phyloP scores from a whole-genome alignment of 2,329 filamentous ascomycete species.

The Pyrenophora seminiperda region DNA sequence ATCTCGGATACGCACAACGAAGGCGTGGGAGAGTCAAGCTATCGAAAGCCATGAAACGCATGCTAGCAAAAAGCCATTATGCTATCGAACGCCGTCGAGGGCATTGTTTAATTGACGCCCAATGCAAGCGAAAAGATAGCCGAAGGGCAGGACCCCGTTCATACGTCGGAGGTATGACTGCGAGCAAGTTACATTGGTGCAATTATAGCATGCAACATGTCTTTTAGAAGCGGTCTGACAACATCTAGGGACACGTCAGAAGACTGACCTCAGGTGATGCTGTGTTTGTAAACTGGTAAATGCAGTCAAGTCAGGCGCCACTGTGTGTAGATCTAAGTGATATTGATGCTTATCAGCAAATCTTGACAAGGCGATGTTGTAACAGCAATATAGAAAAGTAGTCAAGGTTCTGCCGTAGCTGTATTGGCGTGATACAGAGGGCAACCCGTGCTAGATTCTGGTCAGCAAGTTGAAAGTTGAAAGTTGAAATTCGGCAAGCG shows the following conservation, averaged over 20 bases:
- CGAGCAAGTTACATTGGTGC: too few species aligned
- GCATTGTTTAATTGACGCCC: slow-evolving; percentile 6
- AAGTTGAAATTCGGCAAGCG: too few species aligned
- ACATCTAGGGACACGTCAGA: neutral
- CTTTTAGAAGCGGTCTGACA: slow-evolving; percentile 5
- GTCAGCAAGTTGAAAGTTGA: too few species aligned
- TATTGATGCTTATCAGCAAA: too few species aligned
- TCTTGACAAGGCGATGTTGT: too few species aligned
- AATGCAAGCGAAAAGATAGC: slow-evolving; percentile 5
- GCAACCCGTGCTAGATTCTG: too few species aligned
- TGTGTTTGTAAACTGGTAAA: neutral
- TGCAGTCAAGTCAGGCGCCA: too few species aligned
- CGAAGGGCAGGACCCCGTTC: neutral
- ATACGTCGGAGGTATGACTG: neutral
- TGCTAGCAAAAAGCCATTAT: too few species aligned
- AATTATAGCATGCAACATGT: neutral
- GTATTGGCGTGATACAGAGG: too few species aligned
- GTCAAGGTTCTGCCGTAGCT: too few species aligned
- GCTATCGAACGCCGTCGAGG: neutral
- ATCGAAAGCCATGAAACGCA: neutral
- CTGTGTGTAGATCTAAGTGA: too few species aligned
- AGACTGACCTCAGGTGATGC: neutral
- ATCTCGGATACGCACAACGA: neutral
- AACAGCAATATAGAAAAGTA: too few species aligned
- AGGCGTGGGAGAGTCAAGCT: neutral